phyloP scores from a whole-genome alignment of 1,284 basidiomycete genomes.

The Trametes hirsuta region DNA sequence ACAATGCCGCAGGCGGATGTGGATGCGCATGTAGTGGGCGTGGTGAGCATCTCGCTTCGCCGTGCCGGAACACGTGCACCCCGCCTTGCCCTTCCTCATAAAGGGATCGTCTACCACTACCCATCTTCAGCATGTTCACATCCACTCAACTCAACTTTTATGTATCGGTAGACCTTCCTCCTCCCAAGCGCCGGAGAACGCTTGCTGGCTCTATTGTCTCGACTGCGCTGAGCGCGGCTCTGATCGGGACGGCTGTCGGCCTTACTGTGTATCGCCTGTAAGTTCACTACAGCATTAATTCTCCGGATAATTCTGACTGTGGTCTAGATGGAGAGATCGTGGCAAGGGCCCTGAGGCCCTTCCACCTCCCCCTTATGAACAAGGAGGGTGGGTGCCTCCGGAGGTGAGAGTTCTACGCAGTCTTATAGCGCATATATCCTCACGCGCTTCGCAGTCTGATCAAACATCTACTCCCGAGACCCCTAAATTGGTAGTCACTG shows the following conservation, averaged over 20 bases:
- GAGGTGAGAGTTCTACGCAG: constrained; percentile 25
- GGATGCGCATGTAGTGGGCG: constrained; percentile 12
- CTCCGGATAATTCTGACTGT: background rate
- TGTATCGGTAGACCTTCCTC: constrained; percentile 56
- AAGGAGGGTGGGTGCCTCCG: constrained; percentile 56
- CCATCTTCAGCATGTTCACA: constrained; percentile 37
- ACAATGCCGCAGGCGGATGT: background rate
- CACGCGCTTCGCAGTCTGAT: constrained; percentile 7
- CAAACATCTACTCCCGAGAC: constrained; percentile 11
- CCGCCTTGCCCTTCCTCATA: constrained; percentile 6
- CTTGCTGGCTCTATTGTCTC: constrained; percentile 79
- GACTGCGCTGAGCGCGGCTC: constrained; percentile 76
- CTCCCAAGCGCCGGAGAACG: constrained; percentile 62
- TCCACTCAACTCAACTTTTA: constrained; percentile 39
- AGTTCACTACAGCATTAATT: constrained; percentile 35
- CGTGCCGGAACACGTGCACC: constrained; percentile 24
- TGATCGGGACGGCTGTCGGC: constrained; percentile 82
- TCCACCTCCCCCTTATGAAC: constrained; percentile 67
- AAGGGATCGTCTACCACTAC: constrained; percentile 24
- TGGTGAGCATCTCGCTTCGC: constrained; percentile 2
- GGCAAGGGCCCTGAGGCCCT: constrained; percentile 53
- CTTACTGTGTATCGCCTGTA: constrained; percentile 82
- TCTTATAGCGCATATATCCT: constrained; percentile 1
- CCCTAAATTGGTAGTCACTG: constrained; percentile 18
- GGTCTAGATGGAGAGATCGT: constrained; percentile 65